These are phyloP conservation scores for Turnera subulata DNA, from an alignment of 345 rosid species.

Conservation along the genomic window DNA sequence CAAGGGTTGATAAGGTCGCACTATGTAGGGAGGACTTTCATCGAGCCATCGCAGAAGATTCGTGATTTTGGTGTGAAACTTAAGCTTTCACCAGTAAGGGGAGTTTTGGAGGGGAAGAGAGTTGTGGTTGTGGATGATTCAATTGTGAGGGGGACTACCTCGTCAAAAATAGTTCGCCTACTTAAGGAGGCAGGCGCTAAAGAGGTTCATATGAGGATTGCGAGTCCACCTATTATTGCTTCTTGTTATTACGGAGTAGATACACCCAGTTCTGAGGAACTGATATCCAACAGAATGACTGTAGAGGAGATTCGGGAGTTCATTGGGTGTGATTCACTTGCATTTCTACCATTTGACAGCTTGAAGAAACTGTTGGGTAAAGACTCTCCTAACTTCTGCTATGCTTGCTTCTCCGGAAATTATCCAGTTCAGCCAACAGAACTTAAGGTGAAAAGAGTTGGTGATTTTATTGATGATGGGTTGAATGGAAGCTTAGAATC, in stretches of 20 bases:
- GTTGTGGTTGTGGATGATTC: conserved; percentile 97
- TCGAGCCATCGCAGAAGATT: conserved; percentile 89
- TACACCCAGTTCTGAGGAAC: conserved; percentile 80
- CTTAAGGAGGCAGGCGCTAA: conserved; percentile 88
- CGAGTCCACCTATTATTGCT: conserved; percentile 81
- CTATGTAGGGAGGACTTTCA: conserved; percentile 92
- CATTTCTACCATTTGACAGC: conserved; percentile 64
- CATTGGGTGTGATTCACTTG: conserved; percentile 82
- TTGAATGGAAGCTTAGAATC: conserved; percentile 59
- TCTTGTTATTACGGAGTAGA: conserved; percentile 98
- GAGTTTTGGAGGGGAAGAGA: conserved; percentile 78
- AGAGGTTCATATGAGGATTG: conserved; percentile 97
- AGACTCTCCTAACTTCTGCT: conserved; percentile 61
- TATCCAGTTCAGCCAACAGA: conserved; percentile 82
- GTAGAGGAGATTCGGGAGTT: conserved; percentile 70
- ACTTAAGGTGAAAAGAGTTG: conserved; percentile 71
- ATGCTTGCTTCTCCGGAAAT: conserved; percentile 86
- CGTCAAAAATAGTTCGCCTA: conserved; percentile 79
- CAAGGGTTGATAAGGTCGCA: conserved; percentile 92
- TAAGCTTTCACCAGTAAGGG: conserved; percentile 81
- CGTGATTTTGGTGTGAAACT: conserved; percentile 97
- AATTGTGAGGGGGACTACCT: conserved; percentile 89
- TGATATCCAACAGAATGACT: conserved; percentile 85
- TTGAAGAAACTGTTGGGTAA: conserved; percentile 50
- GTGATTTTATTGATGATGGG: conserved; percentile 88